Evolutionary conservation across 176 grass and related monocot species (phyloP).

Genomic region (Puya raimondii): DNA sequence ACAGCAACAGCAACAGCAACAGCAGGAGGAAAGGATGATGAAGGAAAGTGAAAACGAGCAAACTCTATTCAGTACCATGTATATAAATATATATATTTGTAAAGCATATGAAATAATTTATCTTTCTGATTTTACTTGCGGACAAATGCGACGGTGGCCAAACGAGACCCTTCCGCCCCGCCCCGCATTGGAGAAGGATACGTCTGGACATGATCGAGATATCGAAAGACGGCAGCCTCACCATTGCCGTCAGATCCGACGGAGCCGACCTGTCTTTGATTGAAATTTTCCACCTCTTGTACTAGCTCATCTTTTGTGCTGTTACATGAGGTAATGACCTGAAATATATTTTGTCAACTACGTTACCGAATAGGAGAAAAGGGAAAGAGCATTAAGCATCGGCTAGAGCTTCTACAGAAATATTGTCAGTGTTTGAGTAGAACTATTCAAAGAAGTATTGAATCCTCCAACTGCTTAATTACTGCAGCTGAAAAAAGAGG

Average conservation of each 20-base stretch:
- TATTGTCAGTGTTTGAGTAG: too few species aligned
- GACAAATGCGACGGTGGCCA: conserved; percentile 61
- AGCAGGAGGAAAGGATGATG: too few species aligned
- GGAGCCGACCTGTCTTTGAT: conserved; percentile 39
- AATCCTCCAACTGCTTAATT: too few species aligned
- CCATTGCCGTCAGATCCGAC: conserved; percentile 13
- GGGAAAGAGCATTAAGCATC: conserved; percentile 4
- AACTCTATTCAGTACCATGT: background rate
- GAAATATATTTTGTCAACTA: background rate
- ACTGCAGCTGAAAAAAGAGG: too few species aligned
- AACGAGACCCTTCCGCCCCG: conserved; percentile 37
- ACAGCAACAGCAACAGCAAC: too few species aligned
- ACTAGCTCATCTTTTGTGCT: conserved; percentile 74
- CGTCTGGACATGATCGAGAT: conserved; percentile 61
- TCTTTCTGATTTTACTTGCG: conserved; percentile 24
- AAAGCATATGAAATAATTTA: background rate
- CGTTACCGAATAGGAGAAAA: background rate
- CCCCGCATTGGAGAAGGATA: conserved; percentile 33
- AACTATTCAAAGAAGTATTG: too few species aligned
- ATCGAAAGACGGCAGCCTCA: conserved; percentile 50
- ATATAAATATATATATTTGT: background rate
- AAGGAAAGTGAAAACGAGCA: too few species aligned
- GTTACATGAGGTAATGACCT: conserved; percentile 86
- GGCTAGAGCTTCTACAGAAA: background rate
- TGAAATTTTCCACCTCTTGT: conserved; percentile 69